Evolutionary conservation across 2,329 filamentous ascomycete species (phyloP), one percentile per base, ranked within the genome.

Genomic region (Aspergillus candidus): DNA sequence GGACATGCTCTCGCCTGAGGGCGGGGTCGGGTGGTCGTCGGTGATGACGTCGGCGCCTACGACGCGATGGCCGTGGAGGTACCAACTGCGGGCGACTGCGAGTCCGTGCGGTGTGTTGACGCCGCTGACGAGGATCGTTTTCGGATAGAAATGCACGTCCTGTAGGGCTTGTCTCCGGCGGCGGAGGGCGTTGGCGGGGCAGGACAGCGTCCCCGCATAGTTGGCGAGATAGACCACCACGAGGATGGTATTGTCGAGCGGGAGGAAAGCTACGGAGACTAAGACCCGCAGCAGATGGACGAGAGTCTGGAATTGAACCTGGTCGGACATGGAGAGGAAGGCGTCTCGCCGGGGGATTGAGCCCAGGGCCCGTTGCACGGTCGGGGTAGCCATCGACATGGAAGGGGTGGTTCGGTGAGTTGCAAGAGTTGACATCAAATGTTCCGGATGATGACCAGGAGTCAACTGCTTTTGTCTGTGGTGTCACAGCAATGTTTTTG

Each of bases 21-120:
- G 67, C 29, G 74, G 60, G n/a, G 67, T 60, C 14, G 63, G 45
- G 1, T 70, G 22, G 22, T 27, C 22, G 22, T 27, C 22, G 6
- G 22, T 63, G 38, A 78, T 73, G 40, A 82, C 78, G 56, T 88
- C 84, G 10, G 83, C 84, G 4, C 83, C 85, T 33, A 89, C 75
- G 32, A 89, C 83, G n/a, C 74, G 73, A 60, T 88, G 82, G 2
- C 83, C 82, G 1, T 75, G 72, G 17, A 75, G 63, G 52, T 83
- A 73, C 61, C 88, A 84, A 3, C 77, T 63, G 30, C 86, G 77
- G 4, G 84, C 82, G 7, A 90, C 67, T 0, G 72, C 68, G 3
- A 89, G 71, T 4, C 84, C 85, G 59, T 88, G 86, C 35, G 78
- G 74, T 76, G 87, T 89, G 36, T 80, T 79, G 3, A 88, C 73